Evolutionary conservation across 768 basidiomycete species (phyloP).

Genomic region (Holtermannia corniformis): DNA sequence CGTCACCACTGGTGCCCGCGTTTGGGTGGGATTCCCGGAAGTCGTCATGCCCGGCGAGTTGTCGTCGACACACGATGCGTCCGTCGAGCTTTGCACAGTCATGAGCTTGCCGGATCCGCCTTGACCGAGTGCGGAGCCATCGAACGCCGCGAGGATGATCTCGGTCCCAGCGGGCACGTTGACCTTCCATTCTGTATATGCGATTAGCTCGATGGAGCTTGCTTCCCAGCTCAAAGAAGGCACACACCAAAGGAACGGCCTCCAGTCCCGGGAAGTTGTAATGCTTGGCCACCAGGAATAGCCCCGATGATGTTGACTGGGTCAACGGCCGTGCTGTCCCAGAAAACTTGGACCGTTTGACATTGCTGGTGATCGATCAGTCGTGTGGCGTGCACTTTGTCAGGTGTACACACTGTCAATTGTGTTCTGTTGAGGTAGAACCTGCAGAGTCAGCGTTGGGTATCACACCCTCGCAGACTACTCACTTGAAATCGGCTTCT

Average conservation of each 20-base stretch:
- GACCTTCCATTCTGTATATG: constrained; percentile 50
- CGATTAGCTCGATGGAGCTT: neutral
- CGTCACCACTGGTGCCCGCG: neutral
- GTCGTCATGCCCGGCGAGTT: constrained; percentile 43
- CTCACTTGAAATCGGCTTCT: constrained; percentile 23
- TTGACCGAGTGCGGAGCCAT: constrained; percentile 30
- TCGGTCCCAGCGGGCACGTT: constrained; percentile 54
- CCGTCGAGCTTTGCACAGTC: constrained; percentile 47
- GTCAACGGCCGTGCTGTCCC: constrained; percentile 21
- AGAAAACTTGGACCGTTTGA: constrained; percentile 21
- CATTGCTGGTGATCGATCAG: constrained; percentile 19
- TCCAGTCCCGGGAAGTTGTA: constrained; percentile 47
- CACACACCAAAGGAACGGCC: constrained; percentile 33
- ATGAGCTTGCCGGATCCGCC: constrained; percentile 54
- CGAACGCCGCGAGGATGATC: constrained; percentile 28
- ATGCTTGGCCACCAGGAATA: constrained; percentile 54
- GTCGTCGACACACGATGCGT: constrained; percentile 49
- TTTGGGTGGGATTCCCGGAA: constrained; percentile 2
- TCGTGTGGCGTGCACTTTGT: neutral
- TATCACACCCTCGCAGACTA: neutral
- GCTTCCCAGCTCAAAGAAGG: neutral
- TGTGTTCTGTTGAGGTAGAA: constrained; percentile 32
- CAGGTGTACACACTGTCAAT: constrained; percentile 12
- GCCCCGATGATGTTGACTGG: constrained; percentile 46
- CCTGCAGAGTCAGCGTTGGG: constrained; percentile 11